These are phyloP conservation scores for Verbascum thapsus DNA, from an alignment of 257 asterid species.

Conservation along the genomic window DNA sequence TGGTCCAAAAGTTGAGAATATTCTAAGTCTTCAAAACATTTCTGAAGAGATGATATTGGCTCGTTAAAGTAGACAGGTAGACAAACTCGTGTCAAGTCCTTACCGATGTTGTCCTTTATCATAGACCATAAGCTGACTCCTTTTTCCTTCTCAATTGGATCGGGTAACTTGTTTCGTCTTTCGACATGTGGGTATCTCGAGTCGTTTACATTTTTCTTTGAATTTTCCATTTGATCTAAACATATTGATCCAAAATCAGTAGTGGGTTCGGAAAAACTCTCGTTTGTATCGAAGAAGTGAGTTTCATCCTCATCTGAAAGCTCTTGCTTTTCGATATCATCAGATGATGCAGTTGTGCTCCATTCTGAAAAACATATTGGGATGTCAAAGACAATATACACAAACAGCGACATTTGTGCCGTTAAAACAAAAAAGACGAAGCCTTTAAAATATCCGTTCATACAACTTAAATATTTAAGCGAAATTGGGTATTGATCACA, in stretches of 20 bases:
- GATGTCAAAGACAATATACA: conserved; percentile 10
- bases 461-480: background rate
- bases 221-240: conserved; percentile 45
- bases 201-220: conserved; percentile 23
- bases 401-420: no score
- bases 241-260: conserved; percentile 38
- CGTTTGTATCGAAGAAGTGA: conserved; percentile 68
- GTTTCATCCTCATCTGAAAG: conserved; percentile 85
- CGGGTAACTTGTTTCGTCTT: conserved; percentile 84
- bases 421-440: background rate
- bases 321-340: conserved; percentile 89
- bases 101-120: conserved; percentile 95
- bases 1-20: conserved; percentile 86
- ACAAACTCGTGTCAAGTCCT: conserved; percentile 87
- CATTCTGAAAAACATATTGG: conserved; percentile 56
- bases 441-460: background rate
- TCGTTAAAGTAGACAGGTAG: conserved; percentile 94
- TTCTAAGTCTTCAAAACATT: conserved; percentile 88
- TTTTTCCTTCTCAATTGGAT: conserved; percentile 92
- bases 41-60: conserved; percentile 88
- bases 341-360: conserved; percentile 97
- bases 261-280: conserved; percentile 55
- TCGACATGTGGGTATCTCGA: conserved; percentile 42
- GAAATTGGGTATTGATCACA: background rate
- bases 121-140: conserved; percentile 93